Evolutionary conservation across 1,139 yeast genomes (phyloP), one percentile per base, ranked within the genome.

Genomic region (Kodamaea plutei): DNA sequence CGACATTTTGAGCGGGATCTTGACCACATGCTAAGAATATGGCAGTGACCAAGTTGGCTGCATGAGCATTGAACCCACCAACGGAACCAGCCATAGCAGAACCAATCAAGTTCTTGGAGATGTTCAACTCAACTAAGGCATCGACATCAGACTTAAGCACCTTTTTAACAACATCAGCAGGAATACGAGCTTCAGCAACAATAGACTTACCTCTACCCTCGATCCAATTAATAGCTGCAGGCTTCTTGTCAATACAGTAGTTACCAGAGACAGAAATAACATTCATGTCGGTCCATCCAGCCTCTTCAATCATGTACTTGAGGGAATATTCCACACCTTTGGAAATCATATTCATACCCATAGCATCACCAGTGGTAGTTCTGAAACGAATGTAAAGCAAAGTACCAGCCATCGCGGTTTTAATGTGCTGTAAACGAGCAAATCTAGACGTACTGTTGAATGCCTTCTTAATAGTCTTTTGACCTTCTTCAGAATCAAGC

Each of bases 261-360:
- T 93, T 91, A 59, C 98, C 99, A 19, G 96, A 87, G 30, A 91
- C 84, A 2, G 97, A 85, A 34, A 91, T 79, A 35, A 93, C 76
- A 40, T 75, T 78, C 99, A 91, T 91, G 61, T 91, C 98, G 10
- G 75, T 79, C 77, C 91, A 91, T 3, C 96, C 97, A 55, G 83
- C 82, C 48, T 82, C 88, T 50, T 83, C 87, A 29, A 73, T 77
- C 96, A 91, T 88, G 55, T 73, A 78, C 44, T 79, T 79, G 52
- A 91, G 73, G 2, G 96, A 76, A 56, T 69, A 71, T 58, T 93
- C 99, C 31, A 87, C 96, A 58, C 98, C 99, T 62, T 91, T 91
- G 19, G 98, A 91, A 44, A 91, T 93, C 99, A 91, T 93, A 56
- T 91, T 91, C 99, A 91, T 91, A 44, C 98, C 99, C 99, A 91